Base-by-base conservation (phyloP, 2,329 filamentous ascomycete genomes). In the Cryphonectria naterciae region DNA sequence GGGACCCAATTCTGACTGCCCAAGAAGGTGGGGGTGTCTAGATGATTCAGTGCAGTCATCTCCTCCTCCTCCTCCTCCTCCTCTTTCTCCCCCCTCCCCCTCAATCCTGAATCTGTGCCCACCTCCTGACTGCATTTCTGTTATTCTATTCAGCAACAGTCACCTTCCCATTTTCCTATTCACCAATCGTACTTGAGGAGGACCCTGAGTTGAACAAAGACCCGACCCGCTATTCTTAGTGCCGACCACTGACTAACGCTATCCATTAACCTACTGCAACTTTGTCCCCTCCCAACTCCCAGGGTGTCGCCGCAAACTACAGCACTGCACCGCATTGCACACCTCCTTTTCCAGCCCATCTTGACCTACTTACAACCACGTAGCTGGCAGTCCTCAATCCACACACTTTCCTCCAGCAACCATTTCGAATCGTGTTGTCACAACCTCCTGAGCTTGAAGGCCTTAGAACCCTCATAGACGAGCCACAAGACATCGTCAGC, bases 401-500 rank as follows among this genome's bases (percentile, higher is more conserved):
- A 66, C 68, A 68, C 60, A 65, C 25, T 46, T 71, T 22, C 69
- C 52, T 64, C 68, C 49, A 49, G 49, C 69, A 49, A 68, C 52
- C 37, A 66, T 61, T 15, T 17, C 8, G 5, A 43, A 41, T 39
- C 68, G 13, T 46, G 19, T 68, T 49, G 25, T 68, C 25, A 65
- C 64, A 68, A 67, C 32, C 39, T 65, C 25, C 60, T 32, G 60
- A 58, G 22, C 35, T 32, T 65, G 61, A 54, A 68, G 62, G 32
- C 67, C 56, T 72, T 72, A 73, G 76, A 75, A 74, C 72, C 73
- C 65, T 69, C 74, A 71, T 70, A 75, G 75, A 77, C 77, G 73
- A 67, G 41, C 70, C 39, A 64, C 35, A 68, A 68, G 63, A 67
- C 67, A 73, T 74, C 56, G 67, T 72, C 73, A 70, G 69, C 74